Evolutionary conservation across 495 filamentous ascomycete species (phyloP), one percentile per base, ranked within the genome.

Genomic region (Aspergillus diversus): DNA sequence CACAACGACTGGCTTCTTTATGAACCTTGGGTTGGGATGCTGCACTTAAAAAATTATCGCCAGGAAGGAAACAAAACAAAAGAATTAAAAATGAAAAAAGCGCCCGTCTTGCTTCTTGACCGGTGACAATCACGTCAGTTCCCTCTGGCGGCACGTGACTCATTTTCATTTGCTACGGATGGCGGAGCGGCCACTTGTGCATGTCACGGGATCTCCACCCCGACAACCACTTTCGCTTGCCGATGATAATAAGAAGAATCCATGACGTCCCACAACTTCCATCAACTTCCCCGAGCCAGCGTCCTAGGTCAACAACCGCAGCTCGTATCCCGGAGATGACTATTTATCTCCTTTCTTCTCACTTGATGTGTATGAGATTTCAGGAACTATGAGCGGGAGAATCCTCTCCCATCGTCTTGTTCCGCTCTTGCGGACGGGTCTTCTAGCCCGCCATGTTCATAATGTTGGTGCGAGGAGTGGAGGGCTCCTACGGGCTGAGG

Each of bases 311-410:
- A 55, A 64, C 47, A 57, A 53, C 60, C 59, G 49, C 51, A 60
- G 60, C 61, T 46, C 16, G 9, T 34, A 46, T 61, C 69, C 67
- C 63, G 63, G 67, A 70, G 57, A 69, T 66, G 68, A 66, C 67
- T 55, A 53, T 47, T 34, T 60, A 59, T 60, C 47, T 60, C 37
- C 39, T 34, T 56, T 35, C 50, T 31, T 42, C 37, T 56, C 59
- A 63, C 63, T 61, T 39, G 66, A 66, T 65, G 61, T 75, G 69
- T 69, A 79, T 81, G 78, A 70, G 71, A 76, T 69, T 61, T 67
- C 69, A 65, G 68, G 62, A 74, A 70, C 71, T 73, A 94, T 94
- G 91, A 93, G 90, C 82, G 90, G 89, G 80, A 89, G 90, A 82
- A 86, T 93, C 56, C 82, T 92, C 80, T 86, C 88, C 75, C 85